Conservation (phyloP, 108 stramenopile species). For the Nannochloropsis salina region DNA sequence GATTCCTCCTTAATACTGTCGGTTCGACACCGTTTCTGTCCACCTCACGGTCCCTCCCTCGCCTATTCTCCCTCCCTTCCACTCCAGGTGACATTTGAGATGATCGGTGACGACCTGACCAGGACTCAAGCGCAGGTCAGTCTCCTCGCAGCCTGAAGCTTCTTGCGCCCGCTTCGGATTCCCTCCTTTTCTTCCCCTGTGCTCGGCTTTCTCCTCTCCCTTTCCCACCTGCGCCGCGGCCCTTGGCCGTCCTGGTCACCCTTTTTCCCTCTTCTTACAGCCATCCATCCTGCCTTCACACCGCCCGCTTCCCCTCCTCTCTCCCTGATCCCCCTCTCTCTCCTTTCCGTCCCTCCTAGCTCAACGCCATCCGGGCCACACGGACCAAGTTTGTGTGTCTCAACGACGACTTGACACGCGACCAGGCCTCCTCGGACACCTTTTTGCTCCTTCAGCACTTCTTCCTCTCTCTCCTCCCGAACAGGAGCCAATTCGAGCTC, state of each 20-base stretch:
- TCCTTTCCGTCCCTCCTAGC: constrained; percentile 9
- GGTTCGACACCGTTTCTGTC: background rate
- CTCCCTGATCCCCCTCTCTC: background rate
- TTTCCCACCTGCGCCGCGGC: no score
- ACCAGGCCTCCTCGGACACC: constrained; percentile 35
- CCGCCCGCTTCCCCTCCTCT: background rate
- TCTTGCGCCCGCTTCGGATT: no score
- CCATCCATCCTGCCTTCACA: no score
- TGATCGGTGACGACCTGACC: constrained; percentile 53
- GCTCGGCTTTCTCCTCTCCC: no score
- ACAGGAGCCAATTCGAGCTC: constrained; percentile 34
- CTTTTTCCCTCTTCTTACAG: no score
- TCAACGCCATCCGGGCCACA: constrained; percentile 50
- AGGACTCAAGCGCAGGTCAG: background rate
- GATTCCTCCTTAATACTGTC: no score
- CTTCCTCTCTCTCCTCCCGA: constrained; percentile 41
- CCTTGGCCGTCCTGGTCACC: no score
- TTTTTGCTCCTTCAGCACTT: constrained; percentile 32
- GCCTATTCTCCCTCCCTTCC: background rate
- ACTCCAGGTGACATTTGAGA: constrained; percentile 52
- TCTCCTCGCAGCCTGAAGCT: background rate
- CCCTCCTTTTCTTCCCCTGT: no score
- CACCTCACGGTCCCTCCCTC: background rate
- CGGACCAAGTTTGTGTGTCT: constrained; percentile 58
- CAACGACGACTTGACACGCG: constrained; percentile 54